A percentile compares a stretch with the other conserved stretches of the same genome.
These are phyloP conservation scores for Penicillium flavigenum DNA, from an alignment of 495 filamentous ascomycete genomes.

Conservation along the genomic window DNA sequence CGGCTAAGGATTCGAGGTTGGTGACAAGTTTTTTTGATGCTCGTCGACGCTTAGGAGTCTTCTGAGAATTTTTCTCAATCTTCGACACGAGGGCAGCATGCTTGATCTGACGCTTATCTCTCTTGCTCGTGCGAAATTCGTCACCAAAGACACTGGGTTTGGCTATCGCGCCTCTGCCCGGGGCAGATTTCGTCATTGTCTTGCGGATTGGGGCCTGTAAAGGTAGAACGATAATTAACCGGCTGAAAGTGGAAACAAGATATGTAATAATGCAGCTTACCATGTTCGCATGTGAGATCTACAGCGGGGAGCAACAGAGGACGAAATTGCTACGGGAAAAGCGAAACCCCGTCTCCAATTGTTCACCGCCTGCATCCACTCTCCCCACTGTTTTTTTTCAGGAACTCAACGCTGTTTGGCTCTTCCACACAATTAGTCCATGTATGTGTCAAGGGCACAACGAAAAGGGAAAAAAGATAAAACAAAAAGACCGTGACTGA, in stretches of 20 bases:
- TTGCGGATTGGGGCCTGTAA: slow-evolving; percentile 33
- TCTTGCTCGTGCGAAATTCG: slow-evolving; percentile 65
- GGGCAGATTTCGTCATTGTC: slow-evolving; percentile 28
- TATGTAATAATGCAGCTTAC: slow-evolving; percentile 16
- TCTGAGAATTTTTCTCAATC: slow-evolving; percentile 62
- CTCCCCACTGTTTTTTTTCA: slow-evolving; percentile 6
- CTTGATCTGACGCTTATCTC: slow-evolving; percentile 74
- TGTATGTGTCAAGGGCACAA: neutral
- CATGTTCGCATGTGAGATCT: slow-evolving; percentile 19
- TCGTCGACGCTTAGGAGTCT: slow-evolving; percentile 58
- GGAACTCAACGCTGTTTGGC: slow-evolving; percentile 16
- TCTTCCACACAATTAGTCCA: neutral
- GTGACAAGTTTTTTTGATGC: slow-evolving; percentile 73
- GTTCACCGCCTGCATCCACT: slow-evolving; percentile 14
- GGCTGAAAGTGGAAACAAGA: slow-evolving; percentile 15
- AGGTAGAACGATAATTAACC: slow-evolving; percentile 16
- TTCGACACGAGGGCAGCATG: slow-evolving; percentile 71
- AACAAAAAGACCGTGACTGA: neutral
- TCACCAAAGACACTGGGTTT: slow-evolving; percentile 35
- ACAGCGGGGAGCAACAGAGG: slow-evolving; percentile 1
- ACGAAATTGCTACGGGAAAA: slow-evolving; percentile 15
- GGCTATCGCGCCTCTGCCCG: slow-evolving; percentile 28
- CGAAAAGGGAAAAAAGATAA: neutral
- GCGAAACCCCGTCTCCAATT: slow-evolving; percentile 6
- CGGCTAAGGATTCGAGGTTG: slow-evolving; percentile 72